A percentile compares a stretch with the other conserved stretches of the same genome.
phyloP scores from a whole-genome alignment of 2,329 filamentous ascomycete genomes.

The Fusarium staphyleae region DNA sequence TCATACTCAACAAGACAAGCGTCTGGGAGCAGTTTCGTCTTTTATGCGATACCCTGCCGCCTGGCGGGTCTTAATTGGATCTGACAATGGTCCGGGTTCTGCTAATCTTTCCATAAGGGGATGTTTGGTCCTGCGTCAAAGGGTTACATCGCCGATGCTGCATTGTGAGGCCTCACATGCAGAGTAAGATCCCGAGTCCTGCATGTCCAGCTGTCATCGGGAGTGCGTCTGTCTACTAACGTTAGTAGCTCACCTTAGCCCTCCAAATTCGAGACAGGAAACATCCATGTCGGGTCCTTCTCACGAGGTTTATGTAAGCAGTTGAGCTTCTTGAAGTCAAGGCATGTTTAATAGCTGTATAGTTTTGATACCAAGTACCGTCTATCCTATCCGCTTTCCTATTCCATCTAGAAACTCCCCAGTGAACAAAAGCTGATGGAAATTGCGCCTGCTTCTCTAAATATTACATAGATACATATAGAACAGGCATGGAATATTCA shows the following conservation, averaged over 20 bases:
- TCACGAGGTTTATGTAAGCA: no score
- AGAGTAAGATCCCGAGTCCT: slow-evolving; percentile 9
- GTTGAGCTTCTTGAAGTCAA: background rate
- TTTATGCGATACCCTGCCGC: slow-evolving; percentile 4
- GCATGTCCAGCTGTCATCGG: background rate
- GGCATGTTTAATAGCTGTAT: background rate
- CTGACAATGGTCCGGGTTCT: slow-evolving; percentile 6
- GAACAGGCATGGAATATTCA: slow-evolving; percentile 28
- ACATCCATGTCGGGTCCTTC: no score
- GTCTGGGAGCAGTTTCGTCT: slow-evolving; percentile 22
- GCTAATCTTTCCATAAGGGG: slow-evolving; percentile 9
- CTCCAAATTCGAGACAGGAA: no score
- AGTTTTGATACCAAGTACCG: slow-evolving; percentile 12
- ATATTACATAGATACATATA: slow-evolving; percentile 37
- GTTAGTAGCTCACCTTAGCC: no score
- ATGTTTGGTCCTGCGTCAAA: slow-evolving; percentile 3
- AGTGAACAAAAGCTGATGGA: slow-evolving; percentile 12
- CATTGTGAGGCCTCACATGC: slow-evolving; percentile 10
- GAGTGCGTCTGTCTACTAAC: background rate
- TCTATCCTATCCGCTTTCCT: slow-evolving; percentile 23
- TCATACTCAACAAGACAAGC: slow-evolving; percentile 3
- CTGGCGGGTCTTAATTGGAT: slow-evolving; percentile 12
- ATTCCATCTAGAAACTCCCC: slow-evolving; percentile 11
- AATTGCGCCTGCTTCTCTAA: slow-evolving; percentile 26
- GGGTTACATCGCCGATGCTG: slow-evolving; percentile 29